Percentiles rank a stretch among this genome's conserved stretches.
Conservation (phyloP, 202 grass and related monocot species). For the Zoysia matrella region DNA sequence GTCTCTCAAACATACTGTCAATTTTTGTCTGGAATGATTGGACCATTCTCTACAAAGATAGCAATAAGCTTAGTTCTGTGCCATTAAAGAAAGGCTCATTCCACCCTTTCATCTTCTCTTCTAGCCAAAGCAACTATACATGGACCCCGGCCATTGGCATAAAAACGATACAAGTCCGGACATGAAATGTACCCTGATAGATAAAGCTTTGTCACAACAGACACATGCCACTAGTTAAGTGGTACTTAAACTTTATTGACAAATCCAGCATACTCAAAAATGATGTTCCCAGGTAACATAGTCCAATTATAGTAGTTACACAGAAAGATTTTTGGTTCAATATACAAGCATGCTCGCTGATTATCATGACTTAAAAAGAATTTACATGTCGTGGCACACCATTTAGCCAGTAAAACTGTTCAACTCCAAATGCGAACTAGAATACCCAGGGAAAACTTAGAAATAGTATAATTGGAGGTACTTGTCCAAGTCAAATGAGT, state of each 20-base stretch:
- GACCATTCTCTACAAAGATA: background rate
- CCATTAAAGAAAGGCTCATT: slow-evolving; percentile 17
- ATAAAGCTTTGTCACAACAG: too few relatives aligned
- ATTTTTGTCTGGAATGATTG: background rate
- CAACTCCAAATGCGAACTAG: slow-evolving; percentile 25
- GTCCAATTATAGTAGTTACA: slow-evolving; percentile 1
- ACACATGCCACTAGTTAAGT: background rate
- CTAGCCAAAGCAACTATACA: background rate
- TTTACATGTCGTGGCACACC: background rate
- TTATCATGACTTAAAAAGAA: slow-evolving; percentile 15
- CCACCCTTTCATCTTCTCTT: background rate
- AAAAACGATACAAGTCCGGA: background rate
- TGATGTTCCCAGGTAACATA: background rate
- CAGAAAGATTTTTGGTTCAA: slow-evolving; percentile 2
- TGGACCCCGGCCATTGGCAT: background rate
- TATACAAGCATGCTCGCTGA: background rate
- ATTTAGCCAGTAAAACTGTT: background rate
- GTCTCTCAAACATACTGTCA: background rate
- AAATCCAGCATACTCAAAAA: slow-evolving; percentile 6
- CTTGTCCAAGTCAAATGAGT: background rate
- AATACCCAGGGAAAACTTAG: background rate
- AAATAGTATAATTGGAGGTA: background rate
- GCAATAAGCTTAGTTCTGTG: slow-evolving; percentile 1
- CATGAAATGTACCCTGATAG: slow-evolving; percentile 1
- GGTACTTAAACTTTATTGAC: background rate